These are phyloP conservation scores for Ceriops decandra DNA, from an alignment of 345 rosid species.

Conservation along the genomic window DNA sequence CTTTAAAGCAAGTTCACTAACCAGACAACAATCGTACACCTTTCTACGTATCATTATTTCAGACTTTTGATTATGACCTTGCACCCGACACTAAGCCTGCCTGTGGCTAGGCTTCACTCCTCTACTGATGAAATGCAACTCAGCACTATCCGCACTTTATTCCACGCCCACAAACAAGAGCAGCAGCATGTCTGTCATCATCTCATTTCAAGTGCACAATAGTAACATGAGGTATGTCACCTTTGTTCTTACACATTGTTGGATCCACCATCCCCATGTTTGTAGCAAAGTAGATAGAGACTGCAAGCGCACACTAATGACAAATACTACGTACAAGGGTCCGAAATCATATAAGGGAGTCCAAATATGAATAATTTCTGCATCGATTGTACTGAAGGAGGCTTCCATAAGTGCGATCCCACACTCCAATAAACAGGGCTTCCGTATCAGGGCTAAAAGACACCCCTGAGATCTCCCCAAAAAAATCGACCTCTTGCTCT, in stretches of 20 bases:
- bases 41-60: constrained; percentile 10
- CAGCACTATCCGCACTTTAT: constrained; percentile 13
- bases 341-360: constrained; percentile 36
- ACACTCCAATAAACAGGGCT: constrained; percentile 52
- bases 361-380: constrained; percentile 47
- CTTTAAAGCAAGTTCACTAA: constrained; percentile 1
- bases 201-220: constrained; percentile 4
- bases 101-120: background rate
- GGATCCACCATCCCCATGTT: constrained; percentile 13
- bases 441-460: constrained; percentile 62
- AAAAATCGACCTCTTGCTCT: constrained; percentile 62
- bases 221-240: constrained; percentile 12
- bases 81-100: background rate
- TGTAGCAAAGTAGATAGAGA: constrained; percentile 13
- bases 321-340: background rate
- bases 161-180: constrained; percentile 12
- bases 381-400: constrained; percentile 53
- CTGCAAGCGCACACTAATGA: constrained; percentile 9
- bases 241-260: constrained; percentile 18
- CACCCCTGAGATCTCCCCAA: constrained; percentile 62
- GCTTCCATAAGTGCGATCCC: constrained; percentile 67
- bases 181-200: background rate
- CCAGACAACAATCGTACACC: constrained; percentile 1
- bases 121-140: constrained; percentile 1
- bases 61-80: background rate